Base-by-base conservation (phyloP, 139 green algal species). In the Nannochloris sp. region DNA sequence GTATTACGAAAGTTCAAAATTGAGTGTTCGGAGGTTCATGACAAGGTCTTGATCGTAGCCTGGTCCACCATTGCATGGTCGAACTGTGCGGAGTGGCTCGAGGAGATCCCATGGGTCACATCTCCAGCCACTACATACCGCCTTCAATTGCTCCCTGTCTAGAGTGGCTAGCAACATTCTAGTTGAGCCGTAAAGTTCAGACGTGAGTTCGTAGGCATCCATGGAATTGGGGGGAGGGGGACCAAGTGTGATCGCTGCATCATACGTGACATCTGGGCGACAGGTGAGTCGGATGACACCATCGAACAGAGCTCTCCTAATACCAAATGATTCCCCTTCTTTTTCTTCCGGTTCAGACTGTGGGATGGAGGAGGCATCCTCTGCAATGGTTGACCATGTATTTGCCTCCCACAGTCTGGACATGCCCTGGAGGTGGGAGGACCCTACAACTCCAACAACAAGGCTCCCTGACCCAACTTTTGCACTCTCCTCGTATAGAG, bases 101-200 rank as follows among this genome's bases (percentile, higher is more conserved):
- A 78, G 61, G 25, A 78, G 51, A 16, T 81, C 59, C 51, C 59
- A 80, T 53, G 79, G 75, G 29, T 75, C 56, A 37, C 63, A 74
- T 17, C 50, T 30, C 73, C 71, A 76, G n/a, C 73, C 73, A 33
- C 46, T 56, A 43, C 71, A 80, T 25, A 79, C 73, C 16, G 74
- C 63, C 10, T 31, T 17, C 30, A 80, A 65, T 33, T 80, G 65
- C 17, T 66, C 60, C 17, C 62, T 25, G 23, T 31, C n/a, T 46
- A 80, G 59, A 12, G 61, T 61, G 26, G 73, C 73, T 62, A 80
- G 56, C 62, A 80, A 59, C 73, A 80, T 80, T 33, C 73, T 63
- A 36, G 61, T 56, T 30, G 40, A 60, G 6, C 70, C 73, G 29
- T 80, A 80, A 29, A 80, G 59, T 49, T 80, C 71, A 12, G 44